A percentile compares a stretch with the other conserved stretches of the same genome.
phyloP scores from a whole-genome alignment of 2,329 filamentous ascomycete species.

The Rhynchosporium secalis region DNA sequence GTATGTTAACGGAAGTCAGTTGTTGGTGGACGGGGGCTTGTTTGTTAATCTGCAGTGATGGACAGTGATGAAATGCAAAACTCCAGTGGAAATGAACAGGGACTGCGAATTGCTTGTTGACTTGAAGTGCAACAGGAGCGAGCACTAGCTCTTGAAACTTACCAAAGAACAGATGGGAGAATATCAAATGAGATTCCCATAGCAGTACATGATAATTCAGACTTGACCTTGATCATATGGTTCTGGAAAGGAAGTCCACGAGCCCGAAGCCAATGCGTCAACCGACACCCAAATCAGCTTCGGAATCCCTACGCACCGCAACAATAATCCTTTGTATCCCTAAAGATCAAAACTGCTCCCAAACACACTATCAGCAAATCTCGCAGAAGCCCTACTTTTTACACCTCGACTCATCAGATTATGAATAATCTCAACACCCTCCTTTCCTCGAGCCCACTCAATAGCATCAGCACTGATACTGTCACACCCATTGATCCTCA shows the following conservation, averaged over 20 bases:
- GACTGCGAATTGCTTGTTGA: neutral
- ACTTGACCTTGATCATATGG: neutral
- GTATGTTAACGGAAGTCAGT: constrained; percentile 79
- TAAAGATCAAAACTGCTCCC: constrained; percentile 3
- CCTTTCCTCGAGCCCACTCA: constrained; percentile 37
- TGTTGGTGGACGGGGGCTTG: constrained; percentile 83
- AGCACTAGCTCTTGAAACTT: neutral
- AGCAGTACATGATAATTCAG: neutral
- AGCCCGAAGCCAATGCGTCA: too few relatives aligned
- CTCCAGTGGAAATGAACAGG: neutral
- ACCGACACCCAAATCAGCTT: neutral
- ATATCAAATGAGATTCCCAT: neutral
- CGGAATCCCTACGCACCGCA: neutral
- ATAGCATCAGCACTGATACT: constrained; percentile 38
- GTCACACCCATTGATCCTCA: constrained; percentile 35
- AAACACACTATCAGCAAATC: constrained; percentile 15
- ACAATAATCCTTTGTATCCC: neutral
- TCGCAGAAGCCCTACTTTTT: neutral
- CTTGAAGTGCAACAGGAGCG: neutral
- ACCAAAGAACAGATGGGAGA: neutral
- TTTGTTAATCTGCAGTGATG: constrained; percentile 84
- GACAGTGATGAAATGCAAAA: neutral
- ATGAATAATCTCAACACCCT: constrained; percentile 32
- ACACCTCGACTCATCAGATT: constrained; percentile 2
- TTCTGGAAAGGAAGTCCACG: neutral